These are phyloP conservation scores for Phytophthora agathidicida DNA, from an alignment of 352 stramenopile species.

Conservation along the genomic window DNA sequence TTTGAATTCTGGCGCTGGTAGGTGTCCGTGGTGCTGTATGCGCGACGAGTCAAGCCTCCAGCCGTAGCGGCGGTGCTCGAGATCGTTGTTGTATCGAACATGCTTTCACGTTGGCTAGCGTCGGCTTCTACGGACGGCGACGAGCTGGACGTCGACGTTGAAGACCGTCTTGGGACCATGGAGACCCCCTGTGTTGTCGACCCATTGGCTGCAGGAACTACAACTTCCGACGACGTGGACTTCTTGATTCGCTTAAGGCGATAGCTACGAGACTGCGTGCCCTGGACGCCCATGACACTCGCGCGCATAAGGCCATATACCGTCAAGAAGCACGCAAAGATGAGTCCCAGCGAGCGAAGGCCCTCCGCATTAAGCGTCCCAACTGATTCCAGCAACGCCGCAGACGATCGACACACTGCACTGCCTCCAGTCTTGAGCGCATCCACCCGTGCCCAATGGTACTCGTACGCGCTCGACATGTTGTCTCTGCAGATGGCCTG, in stretches of 20 bases:
- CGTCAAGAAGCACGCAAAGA: conserved; percentile 60
- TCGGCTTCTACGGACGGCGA: conserved; percentile 35
- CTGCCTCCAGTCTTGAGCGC: neutral
- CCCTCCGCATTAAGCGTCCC: conserved; percentile 38
- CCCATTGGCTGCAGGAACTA: neutral
- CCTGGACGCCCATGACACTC: conserved; percentile 56
- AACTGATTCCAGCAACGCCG: conserved; percentile 22
- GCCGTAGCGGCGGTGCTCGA: conserved; percentile 6
- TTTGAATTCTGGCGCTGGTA: conserved; percentile 12
- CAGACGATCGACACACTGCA: conserved; percentile 11
- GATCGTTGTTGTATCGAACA: conserved; percentile 12
- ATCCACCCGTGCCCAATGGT: conserved; percentile 38
- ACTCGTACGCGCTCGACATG: conserved; percentile 51
- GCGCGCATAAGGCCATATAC: conserved; percentile 61
- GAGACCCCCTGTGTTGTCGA: conserved; percentile 14
- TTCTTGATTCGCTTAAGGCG: conserved; percentile 61
- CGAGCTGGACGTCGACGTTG: conserved; percentile 39
- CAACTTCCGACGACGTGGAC: conserved; percentile 36
- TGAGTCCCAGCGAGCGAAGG: conserved; percentile 49
- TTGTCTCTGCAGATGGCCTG: conserved; percentile 42
- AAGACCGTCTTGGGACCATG: conserved; percentile 32
- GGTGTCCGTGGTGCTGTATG: conserved; percentile 25
- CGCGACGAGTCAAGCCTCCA: conserved; percentile 19
- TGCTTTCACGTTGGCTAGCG: conserved; percentile 27
- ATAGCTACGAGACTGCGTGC: conserved; percentile 52